Evolutionary conservation across 1,284 basidiomycete genomes (phyloP), one percentile per base, ranked within the genome.

Genomic region (Coniferiporia weirii): DNA sequence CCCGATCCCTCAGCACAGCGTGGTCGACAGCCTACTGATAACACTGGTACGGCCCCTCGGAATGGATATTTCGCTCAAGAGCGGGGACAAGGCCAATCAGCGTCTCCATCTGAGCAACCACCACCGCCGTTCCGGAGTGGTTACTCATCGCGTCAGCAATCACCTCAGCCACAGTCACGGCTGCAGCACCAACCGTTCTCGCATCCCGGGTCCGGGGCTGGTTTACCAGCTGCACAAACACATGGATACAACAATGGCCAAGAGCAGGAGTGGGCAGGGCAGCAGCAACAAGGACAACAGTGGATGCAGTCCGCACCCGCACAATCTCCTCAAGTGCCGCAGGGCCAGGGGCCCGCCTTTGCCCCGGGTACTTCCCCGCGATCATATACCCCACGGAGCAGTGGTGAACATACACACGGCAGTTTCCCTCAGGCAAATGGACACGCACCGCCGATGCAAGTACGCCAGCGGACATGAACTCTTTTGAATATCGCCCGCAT

Each of bases 171-270:
- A 5, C 72, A 74, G n/a, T 67, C 71, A 0, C 70, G 73, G 20
- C 63, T 76, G 35, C 64, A 65, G 17, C 79, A 81, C 61, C 67
- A 73, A 27, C 72, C 77, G 0, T 73, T 75, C 66, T 76, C 80
- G n/a, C 78, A 73, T 54, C 72, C 78, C 1, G 65, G 73, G 8
- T 67, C 72, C 12, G 68, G 70, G 19, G 59, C 43, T 13, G 34
- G 51, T 12, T 22, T 60, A 32, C 54, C 59, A 15, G 56, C 54
- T n/a, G 22, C 43, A 32, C 58, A 60, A 35, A 22, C 48, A 20
- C 49, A 46, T 35, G 59, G 48, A 10, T 51, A 36, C 43, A 27
- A 27, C 27, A 46, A n/a, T 27, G 48, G 35, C 7, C 59, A 56
- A 45, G 59, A 61, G 15, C 32, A 36, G 8, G 57, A 59, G 35